Conservation (phyloP, 208 protist genomes). For the Phytomonas sp. region DNA sequence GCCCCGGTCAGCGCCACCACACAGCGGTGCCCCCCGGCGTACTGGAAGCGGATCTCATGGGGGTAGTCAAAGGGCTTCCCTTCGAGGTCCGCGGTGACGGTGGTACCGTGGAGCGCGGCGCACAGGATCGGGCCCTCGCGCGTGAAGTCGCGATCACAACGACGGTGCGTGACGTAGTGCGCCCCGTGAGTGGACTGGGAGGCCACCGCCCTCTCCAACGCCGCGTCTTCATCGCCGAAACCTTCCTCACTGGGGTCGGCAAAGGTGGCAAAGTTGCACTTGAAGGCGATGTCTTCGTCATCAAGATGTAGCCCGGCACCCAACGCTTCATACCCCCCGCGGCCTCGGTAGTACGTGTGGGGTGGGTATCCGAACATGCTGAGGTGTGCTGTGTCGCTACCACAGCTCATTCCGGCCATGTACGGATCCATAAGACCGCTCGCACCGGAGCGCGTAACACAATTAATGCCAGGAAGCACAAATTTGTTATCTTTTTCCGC, state of each 20-base stretch:
- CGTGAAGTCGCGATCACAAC: slow-evolving; percentile 68
- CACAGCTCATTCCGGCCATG: slow-evolving; percentile 48
- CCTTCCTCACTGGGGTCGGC: slow-evolving; percentile 19
- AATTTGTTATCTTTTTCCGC: slow-evolving; percentile 8
- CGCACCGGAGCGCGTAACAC: slow-evolving; percentile 38
- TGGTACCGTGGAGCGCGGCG: slow-evolving; percentile 31
- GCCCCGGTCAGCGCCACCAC: slow-evolving; percentile 53
- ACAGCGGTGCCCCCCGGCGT: slow-evolving; percentile 73
- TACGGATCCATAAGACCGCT: slow-evolving; percentile 67
- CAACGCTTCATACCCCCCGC: slow-evolving; percentile 59
- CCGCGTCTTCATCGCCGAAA: slow-evolving; percentile 24
- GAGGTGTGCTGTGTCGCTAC: slow-evolving; percentile 74
- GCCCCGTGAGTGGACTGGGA: slow-evolving; percentile 2
- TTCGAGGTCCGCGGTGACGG: slow-evolving; percentile 23
- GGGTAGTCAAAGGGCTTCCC: slow-evolving; percentile 31
- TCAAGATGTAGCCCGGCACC: slow-evolving; percentile 44
- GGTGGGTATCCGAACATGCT: slow-evolving; percentile 62
- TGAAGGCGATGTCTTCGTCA: slow-evolving; percentile 64
- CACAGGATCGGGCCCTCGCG: slow-evolving; percentile 45
- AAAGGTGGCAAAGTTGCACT: slow-evolving; percentile 63
- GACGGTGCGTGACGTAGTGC: slow-evolving; percentile 41
- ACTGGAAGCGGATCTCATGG: slow-evolving; percentile 43
- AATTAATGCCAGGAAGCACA: slow-evolving; percentile 34
- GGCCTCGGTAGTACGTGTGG: slow-evolving; percentile 49
- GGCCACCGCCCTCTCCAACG: slow-evolving; percentile 14